Evolutionary conservation across 2,329 filamentous ascomycete genomes (phyloP), one percentile per base, ranked within the genome.

Genomic region (Aspergillus carbonarius): DNA sequence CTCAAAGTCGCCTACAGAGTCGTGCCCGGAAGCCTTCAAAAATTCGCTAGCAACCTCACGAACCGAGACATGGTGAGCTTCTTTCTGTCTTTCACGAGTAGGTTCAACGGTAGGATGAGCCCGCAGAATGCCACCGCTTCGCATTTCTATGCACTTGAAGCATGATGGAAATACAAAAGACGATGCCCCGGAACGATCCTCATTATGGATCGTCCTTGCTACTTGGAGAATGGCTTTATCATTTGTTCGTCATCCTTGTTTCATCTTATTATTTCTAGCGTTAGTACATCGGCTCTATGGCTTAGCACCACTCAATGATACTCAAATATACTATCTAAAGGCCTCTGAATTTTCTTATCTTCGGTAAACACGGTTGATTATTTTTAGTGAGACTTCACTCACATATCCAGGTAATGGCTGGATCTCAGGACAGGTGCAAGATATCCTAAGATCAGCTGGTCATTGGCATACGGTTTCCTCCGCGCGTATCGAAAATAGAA

Each of bases 91-190:
- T 88, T 84, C 15, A 93, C 80, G 27, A 93, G 81, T 71, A 86
- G 90, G 53, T 85, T 86, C 75, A 93, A 93, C 71, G 92, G 93
- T 30, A 90, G 89, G 55, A 93, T 93, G 62, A 93, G 90, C n/a
- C n/a, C n/a, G n/a, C n/a, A n/a, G n/a, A n/a, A n/a, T n/a, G n/a
- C n/a, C n/a, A n/a, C n/a, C n/a, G n/a, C n/a, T n/a, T n/a, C n/a
- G 93, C 74, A 85, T 88, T 55, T 90, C 44, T 20, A 20, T 40
- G 20, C 17, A 25, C 5, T 18, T 35, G 53, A 34, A 42, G 42
- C 5, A 15, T 25, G 18, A 37, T 39, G 4, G 20, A 8, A 13
- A 18, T 17, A 18, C 9, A 27, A 47, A 10, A 15, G 12, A 27
- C 9, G 3, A 47, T 20, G 4, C 44, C 6, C 25, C 25, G 25